Evolutionary conservation across 2,329 filamentous ascomycete genomes (phyloP).

Genomic region (Colletotrichum navitas): DNA sequence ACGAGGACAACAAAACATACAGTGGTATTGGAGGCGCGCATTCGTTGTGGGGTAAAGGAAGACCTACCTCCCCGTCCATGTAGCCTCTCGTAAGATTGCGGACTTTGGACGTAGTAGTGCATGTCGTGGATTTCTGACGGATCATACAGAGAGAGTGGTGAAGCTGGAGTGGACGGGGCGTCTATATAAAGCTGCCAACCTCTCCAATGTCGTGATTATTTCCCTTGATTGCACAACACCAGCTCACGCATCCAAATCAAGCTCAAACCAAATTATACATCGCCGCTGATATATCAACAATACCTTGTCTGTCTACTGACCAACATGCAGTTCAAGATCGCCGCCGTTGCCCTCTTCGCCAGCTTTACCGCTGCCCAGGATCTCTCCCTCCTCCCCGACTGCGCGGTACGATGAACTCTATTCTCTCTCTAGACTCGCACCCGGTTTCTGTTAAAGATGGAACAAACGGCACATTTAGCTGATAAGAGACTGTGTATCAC

Average conservation of each 20-base stretch:
- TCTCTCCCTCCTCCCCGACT: slow-evolving; percentile 25
- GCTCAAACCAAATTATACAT: not conserved
- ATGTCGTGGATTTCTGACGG: not conserved
- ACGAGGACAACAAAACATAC: not conserved
- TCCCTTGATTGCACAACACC: slow-evolving; percentile 14
- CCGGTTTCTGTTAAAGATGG: not conserved
- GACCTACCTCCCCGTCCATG: not conserved
- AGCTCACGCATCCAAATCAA: not conserved
- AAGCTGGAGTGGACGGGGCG: too few species aligned
- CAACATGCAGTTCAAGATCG: slow-evolving; percentile 47
- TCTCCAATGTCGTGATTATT: slow-evolving; percentile 26
- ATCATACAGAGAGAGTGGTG: not conserved
- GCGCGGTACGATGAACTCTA: slow-evolving; percentile 17
- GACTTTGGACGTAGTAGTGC: too few species aligned
- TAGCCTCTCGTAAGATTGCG: not conserved
- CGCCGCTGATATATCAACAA: too few species aligned
- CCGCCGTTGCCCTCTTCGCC: slow-evolving; percentile 44
- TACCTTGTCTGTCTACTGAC: not conserved
- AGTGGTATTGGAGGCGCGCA: too few species aligned
- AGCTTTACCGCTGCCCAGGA: slow-evolving; percentile 43
- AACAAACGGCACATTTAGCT: not conserved
- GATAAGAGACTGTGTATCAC: not conserved
- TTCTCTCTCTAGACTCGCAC: not conserved
- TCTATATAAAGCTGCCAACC: slow-evolving; percentile 25
- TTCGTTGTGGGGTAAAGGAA: slow-evolving; percentile 8